These are phyloP conservation scores for Melastoma malabathricum DNA, from an alignment of 345 rosid genomes.

Conservation along the genomic window DNA sequence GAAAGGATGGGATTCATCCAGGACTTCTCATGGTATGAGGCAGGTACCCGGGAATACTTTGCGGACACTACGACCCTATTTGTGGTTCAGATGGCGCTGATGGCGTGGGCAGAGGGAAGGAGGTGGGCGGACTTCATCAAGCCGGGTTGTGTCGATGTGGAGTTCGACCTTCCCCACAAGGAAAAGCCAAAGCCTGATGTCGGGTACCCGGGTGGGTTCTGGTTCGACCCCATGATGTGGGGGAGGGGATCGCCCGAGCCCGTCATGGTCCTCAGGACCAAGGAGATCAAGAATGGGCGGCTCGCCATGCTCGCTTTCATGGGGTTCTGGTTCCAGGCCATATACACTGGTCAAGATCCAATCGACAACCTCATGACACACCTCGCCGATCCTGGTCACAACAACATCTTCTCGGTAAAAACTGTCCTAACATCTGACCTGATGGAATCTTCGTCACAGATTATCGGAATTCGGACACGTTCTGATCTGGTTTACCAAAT, in stretches of 20 bases:
- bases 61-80: slow-evolving; percentile 67
- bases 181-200: slow-evolving; percentile 64
- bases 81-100: slow-evolving; percentile 51
- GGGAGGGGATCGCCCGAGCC: slow-evolving; percentile 94
- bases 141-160: slow-evolving; percentile 69
- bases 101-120: slow-evolving; percentile 93
- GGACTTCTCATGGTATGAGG: slow-evolving; percentile 76
- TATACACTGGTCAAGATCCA: slow-evolving; percentile 58
- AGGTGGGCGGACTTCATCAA: slow-evolving; percentile 89
- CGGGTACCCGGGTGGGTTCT: slow-evolving; percentile 86
- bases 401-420: slow-evolving; percentile 74
- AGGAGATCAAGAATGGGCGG: slow-evolving; percentile 85
- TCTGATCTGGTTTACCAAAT: neutral
- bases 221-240: slow-evolving; percentile 90
- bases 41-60: slow-evolving; percentile 61
- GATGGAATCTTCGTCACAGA: neutral
- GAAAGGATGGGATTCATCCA: slow-evolving; percentile 62
- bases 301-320: slow-evolving; percentile 89
- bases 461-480: neutral
- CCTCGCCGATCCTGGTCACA: slow-evolving; percentile 95
- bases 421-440: neutral
- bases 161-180: slow-evolving; percentile 47
- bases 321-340: slow-evolving; percentile 82
- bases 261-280: slow-evolving; percentile 85
- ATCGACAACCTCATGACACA: slow-evolving; percentile 69